Conservation (phyloP, 2,329 filamentous ascomycete genomes). For the Simplicillium aogashimaense region DNA sequence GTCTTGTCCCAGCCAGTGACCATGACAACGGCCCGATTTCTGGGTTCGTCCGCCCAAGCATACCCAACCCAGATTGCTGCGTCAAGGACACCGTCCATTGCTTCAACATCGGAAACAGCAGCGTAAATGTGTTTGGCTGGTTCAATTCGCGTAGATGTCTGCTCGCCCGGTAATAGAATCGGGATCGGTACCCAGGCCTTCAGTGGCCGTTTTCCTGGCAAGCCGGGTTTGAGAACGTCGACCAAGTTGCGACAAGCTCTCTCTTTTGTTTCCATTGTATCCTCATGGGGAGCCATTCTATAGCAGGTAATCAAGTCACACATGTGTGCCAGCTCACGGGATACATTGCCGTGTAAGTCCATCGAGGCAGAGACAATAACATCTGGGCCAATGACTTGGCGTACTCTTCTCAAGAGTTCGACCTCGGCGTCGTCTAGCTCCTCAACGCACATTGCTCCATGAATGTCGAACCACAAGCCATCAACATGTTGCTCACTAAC, state of each 20-base stretch:
- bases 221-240: conserved; percentile 19
- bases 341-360: conserved; percentile 47
- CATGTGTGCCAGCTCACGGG: conserved; percentile 34
- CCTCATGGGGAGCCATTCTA: conserved; percentile 41
- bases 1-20: conserved; percentile 39
- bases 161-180: conserved; percentile 41
- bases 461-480: conserved; percentile 46
- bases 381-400: conserved; percentile 30
- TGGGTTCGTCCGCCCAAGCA: conserved; percentile 44
- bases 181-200: conserved; percentile 44
- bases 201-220: conserved; percentile 23
- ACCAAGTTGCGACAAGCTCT: conserved; percentile 40
- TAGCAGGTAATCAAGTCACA: conserved; percentile 43
- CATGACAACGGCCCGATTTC: conserved; percentile 38
- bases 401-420: conserved; percentile 34
- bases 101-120: conserved; percentile 32
- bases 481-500: conserved; percentile 23
- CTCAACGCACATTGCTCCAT: conserved; percentile 45
- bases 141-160: conserved; percentile 43
- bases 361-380: conserved; percentile 42
- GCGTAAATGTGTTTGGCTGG: conserved; percentile 40
- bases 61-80: conserved; percentile 47
- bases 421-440: conserved; percentile 36
- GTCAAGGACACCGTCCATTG: conserved; percentile 30
- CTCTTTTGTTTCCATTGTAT: conserved; percentile 37